Conservation (phyloP, 176 grass and related monocot species). For the Oryza meridionalis region DNA sequence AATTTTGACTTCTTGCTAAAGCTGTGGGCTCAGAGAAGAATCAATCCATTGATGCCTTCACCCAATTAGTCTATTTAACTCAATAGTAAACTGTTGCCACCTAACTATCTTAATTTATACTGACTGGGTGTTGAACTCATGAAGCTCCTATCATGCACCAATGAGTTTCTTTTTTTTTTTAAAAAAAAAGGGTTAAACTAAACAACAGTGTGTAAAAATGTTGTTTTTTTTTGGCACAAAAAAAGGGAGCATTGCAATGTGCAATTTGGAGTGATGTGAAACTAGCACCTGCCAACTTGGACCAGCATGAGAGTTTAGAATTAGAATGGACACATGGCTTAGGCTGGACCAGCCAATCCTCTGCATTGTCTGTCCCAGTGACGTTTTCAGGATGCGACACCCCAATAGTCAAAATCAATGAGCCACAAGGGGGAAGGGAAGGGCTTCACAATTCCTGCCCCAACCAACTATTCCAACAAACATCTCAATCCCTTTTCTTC, state of each 20-base stretch:
- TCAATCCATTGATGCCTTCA: neutral
- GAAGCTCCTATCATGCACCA: neutral
- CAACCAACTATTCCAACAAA: constrained; percentile 27
- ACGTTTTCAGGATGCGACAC: constrained; percentile 30
- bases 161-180: neutral
- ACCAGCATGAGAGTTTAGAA: neutral
- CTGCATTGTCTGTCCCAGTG: neutral
- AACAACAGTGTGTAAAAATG: neutral
- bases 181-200: neutral
- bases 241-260: neutral
- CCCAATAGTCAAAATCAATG: constrained; percentile 22
- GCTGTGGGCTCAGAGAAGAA: neutral
- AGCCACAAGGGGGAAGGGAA: neutral
- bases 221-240: neutral
- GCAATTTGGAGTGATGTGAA: neutral
- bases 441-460: neutral
- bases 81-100: neutral
- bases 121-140: neutral
- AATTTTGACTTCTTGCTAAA: neutral
- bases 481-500: too few species aligned
- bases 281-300: neutral
- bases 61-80: neutral
- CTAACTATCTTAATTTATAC: neutral
- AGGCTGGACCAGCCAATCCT: constrained; percentile 36
- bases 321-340: constrained; percentile 19